Evolutionary conservation across 2,329 filamentous ascomycete genomes (phyloP), one percentile per base, ranked within the genome.

Genomic region (Microdochium paspali): DNA sequence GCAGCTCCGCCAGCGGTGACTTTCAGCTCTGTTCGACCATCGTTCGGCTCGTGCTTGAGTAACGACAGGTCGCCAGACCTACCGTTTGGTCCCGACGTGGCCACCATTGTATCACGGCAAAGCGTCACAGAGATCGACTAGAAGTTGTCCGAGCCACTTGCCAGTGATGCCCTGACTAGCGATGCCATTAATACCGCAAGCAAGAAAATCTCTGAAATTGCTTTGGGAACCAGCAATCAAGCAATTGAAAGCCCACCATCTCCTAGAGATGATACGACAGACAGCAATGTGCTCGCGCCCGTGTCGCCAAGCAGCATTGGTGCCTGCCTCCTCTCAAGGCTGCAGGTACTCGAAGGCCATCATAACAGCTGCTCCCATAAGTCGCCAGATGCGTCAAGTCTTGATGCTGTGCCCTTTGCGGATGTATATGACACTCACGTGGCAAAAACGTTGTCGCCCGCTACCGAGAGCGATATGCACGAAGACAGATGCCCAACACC

Each of bases 121-220:
- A 62, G 60, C 32, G 55, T 63, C n/a, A 61, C 58, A 20, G 58
- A 63, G 44, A 55, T 62, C 32, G 54, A 56, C 42, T 63, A 56
- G 61, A 55, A 52, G 24, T 53, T 47, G 10, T 54, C 13, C 48
- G 50, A 31, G 51, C 52, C 15, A 39, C 30, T 47, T 46, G 44
- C 5, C 28, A 47, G 12, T 30, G 9, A 20, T 46, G 43, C 28
- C 21, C 24, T 46, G 48, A 5, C 23, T 21, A 44, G 21, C 20
- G 43, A 44, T 20, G 43, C 28, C 40, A 10, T 48, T 44, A 24
- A 48, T 12, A 15, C 45, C 23, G 4, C 35, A 7, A 18, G n/a
- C 6, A 40, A 20, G 4, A 18, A 7, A 18, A 20, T 40, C 6
- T 40, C 18, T 5, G 35, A 40, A 12, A 5, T 18, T 18, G 35